Conservation (phyloP, 2,329 filamentous ascomycete genomes). For the Epichloe sp. region DNA sequence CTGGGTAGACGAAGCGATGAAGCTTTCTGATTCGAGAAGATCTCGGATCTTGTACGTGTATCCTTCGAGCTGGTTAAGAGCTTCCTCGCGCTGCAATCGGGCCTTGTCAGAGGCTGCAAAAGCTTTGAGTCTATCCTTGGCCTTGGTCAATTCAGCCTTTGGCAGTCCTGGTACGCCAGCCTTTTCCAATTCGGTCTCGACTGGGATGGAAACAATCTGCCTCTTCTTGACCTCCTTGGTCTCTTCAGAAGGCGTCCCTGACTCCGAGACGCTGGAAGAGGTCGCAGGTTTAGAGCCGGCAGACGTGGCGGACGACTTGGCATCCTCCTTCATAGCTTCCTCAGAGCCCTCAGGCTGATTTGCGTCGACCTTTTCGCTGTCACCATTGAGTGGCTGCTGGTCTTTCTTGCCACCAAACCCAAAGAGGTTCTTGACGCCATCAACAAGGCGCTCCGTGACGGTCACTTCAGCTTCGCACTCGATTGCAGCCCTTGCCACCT, state of each 20-base stretch:
- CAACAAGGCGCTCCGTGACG: slow-evolving; percentile 71
- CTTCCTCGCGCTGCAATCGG: slow-evolving; percentile 66
- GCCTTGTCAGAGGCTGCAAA: slow-evolving; percentile 79
- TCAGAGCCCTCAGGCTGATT: slow-evolving; percentile 20
- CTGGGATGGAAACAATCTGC: slow-evolving; percentile 41
- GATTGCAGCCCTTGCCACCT: slow-evolving; percentile 60
- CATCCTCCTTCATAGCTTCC: slow-evolving; percentile 31
- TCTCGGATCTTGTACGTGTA: slow-evolving; percentile 86
- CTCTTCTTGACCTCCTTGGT: slow-evolving; percentile 46
- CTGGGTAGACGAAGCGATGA: slow-evolving; percentile 57
- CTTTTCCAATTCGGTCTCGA: slow-evolving; percentile 36
- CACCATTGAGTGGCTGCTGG: slow-evolving; percentile 61
- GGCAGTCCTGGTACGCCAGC: slow-evolving; percentile 35
- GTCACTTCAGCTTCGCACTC: slow-evolving; percentile 70
- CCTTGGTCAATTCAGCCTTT: slow-evolving; percentile 33
- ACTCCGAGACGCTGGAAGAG: slow-evolving; percentile 23
- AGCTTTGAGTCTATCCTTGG: slow-evolving; percentile 61
- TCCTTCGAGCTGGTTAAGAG: slow-evolving; percentile 81
- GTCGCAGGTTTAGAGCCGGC: slow-evolving; percentile 13
- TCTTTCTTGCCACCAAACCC: slow-evolving; percentile 81
- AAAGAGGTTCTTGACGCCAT: slow-evolving; percentile 91
- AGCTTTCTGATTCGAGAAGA: slow-evolving; percentile 63
- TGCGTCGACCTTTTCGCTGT: slow-evolving; percentile 34
- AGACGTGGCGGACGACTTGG: slow-evolving; percentile 14
- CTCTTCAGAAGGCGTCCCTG: slow-evolving; percentile 28